Conservation (phyloP, 75 land plant species). For the Pinus tabuliformis region DNA sequence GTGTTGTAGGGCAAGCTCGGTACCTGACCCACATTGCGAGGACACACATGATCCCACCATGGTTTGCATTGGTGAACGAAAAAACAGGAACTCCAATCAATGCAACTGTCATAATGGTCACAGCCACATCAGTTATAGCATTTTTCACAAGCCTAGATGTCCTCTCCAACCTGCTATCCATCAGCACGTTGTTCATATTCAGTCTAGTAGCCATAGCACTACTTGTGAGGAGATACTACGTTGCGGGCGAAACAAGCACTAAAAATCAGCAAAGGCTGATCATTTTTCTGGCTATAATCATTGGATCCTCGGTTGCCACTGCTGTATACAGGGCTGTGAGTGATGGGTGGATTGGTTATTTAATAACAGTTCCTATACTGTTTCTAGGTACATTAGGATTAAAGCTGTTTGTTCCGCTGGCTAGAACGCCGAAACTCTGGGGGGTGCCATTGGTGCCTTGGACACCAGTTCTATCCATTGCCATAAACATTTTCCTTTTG, state of each 20-base stretch:
- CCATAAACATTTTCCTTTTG: constrained; percentile 68
- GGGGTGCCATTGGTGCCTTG: constrained; percentile 90
- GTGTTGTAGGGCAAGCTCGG: constrained; percentile 76
- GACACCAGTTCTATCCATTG: constrained; percentile 78
- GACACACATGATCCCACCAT: constrained; percentile 78
- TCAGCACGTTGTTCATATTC: constrained; percentile 82
- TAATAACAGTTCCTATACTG: constrained; percentile 53
- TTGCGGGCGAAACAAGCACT: constrained; percentile 26
- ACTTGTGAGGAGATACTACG: constrained; percentile 75
- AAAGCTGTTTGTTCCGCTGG: constrained; percentile 39
- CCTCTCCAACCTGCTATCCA: constrained; percentile 68
- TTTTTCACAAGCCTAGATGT: constrained; percentile 74
- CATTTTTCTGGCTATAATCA: constrained; percentile 28
- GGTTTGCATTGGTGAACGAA: constrained; percentile 56
- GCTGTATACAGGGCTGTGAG: constrained; percentile 59
- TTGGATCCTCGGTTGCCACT: constrained; percentile 55
- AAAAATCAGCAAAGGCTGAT: constrained; percentile 28
- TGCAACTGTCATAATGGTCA: constrained; percentile 60
- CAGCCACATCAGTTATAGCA: constrained; percentile 51
- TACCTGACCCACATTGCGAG: constrained; percentile 85
- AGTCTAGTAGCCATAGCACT: constrained; percentile 70
- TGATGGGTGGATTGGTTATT: constrained; percentile 55
- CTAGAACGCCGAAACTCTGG: constrained; percentile 60
- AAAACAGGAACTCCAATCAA: constrained; percentile 66
- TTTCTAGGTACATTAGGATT: constrained; percentile 49